Conservation (phyloP, 129 eudicot genomes). For the Tagetes patula region DNA sequence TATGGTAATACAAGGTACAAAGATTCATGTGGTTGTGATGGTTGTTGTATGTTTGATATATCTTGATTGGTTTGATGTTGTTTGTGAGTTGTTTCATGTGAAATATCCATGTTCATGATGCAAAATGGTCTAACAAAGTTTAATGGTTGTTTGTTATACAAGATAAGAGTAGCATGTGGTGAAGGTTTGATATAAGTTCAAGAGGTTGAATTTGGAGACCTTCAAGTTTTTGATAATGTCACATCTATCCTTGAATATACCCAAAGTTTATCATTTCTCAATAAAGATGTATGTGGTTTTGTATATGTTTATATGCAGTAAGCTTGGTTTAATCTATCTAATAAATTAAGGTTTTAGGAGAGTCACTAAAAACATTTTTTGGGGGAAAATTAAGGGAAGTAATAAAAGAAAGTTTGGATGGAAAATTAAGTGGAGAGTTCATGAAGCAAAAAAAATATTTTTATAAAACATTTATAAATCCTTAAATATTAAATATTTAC, state of each 20-base stretch:
- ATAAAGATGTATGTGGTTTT: background rate
- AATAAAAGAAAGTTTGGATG: too few species aligned
- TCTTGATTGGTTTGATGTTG: conserved; percentile 19
- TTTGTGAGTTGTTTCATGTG: conserved; percentile 30
- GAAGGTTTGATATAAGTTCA: conserved; percentile 11
- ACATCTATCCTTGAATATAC: background rate
- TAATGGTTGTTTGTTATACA: conserved; percentile 28
- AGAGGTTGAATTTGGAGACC: conserved; percentile 12
- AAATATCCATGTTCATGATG: conserved; percentile 32
- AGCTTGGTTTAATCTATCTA: background rate
- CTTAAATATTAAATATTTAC: too few species aligned
- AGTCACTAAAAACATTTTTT: too few species aligned
- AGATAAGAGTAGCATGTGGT: conserved; percentile 30
- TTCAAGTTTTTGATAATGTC: conserved; percentile 5
- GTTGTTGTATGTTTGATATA: conserved; percentile 34
- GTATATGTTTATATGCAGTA: background rate
- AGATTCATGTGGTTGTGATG: conserved; percentile 67
- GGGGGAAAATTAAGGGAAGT: too few species aligned
- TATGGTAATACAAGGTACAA: conserved; percentile 58
- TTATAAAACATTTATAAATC: too few species aligned
- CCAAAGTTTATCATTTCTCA: background rate
- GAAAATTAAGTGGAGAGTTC: too few species aligned
- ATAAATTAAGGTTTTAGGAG: too few species aligned
- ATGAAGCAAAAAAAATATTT: too few species aligned
- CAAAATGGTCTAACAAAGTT: conserved; percentile 12